Base-by-base conservation (phyloP, 1,284 basidiomycete genomes). In the Tetrapyrgos nigripes region DNA sequence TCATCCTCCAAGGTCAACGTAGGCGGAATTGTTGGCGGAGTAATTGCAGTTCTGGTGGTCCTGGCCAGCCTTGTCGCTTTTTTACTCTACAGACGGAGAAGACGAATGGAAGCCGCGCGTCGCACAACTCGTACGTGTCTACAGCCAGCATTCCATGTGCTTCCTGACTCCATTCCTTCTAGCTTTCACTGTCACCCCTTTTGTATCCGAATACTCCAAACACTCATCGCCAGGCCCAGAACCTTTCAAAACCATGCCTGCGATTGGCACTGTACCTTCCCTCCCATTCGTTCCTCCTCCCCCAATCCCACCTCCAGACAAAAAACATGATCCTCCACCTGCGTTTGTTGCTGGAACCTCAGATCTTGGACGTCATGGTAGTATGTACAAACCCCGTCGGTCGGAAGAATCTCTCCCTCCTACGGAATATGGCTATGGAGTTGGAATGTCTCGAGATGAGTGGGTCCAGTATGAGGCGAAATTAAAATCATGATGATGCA, bases 301-400 rank as follows among this genome's bases (percentile, higher is more conserved):
- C 24, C 6, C 23, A 24, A 26, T 48, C 46, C 6, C 47, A 9
- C 13, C 54, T 4, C 19, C 23, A 2, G 49, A 45, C 6, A 23
- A 50, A 23, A 37, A 29, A 29, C 33, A 23, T 31, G 47, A 33
- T 11, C 47, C 35, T 13, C 48, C 55, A 37, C 50, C 49, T 23
- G 6, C 27, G 8, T 44, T n/a, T n/a, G n/a, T 19, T 23, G 33
- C 35, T 29, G 47, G 46, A 74, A 73, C 50, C 59, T 78, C 35
- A 74, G 75, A 56, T 74, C 76, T 58, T 75, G 83, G 53, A 70
- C 76, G 47, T 73, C 73, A 33, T 83, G 83, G 82, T 84, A 80
- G 80, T 79, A 86, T 44, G 54, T 56, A 60, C 27, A 60, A 60
- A 33, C 59, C 54, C 28, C 17, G 45, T 27, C 33, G 45, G 23